A percentile compares a stretch with the other conserved stretches of the same genome.
Conservation (phyloP, 768 basidiomycete species). For the Scleroderma citrinum region DNA sequence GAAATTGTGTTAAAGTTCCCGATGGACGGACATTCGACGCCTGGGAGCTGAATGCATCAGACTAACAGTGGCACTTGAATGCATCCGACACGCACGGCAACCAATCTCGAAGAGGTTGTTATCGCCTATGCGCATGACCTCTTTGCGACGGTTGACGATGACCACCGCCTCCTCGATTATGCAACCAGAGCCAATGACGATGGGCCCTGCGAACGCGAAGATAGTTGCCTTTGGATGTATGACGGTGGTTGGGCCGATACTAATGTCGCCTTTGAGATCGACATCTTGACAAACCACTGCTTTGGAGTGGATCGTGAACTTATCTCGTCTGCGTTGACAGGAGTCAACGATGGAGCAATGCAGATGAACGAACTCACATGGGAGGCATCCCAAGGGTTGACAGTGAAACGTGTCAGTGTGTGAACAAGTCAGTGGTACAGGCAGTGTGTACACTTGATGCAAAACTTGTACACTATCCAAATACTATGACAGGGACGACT, state of each 20-base stretch:
- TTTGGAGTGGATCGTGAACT: slow-evolving; percentile 85
- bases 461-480: background rate
- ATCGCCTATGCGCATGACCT: slow-evolving; percentile 90
- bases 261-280: slow-evolving; percentile 91
- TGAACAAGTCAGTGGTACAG: too few species aligned
- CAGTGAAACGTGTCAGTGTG: too few species aligned
- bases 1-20: slow-evolving; percentile 85
- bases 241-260: slow-evolving; percentile 86
- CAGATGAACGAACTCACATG: slow-evolving; percentile 11
- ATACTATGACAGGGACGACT: too few species aligned
- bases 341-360: slow-evolving; percentile 1
- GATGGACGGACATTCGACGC: slow-evolving; percentile 79
- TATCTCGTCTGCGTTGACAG: slow-evolving; percentile 58
- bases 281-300: slow-evolving; percentile 91
- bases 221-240: slow-evolving; percentile 94
- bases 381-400: slow-evolving; percentile 16
- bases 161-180: slow-evolving; percentile 91
- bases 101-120: slow-evolving; percentile 93
- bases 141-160: slow-evolving; percentile 85
- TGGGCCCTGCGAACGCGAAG: slow-evolving; percentile 85
- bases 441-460: too few species aligned
- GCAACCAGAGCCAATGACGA: slow-evolving; percentile 82
- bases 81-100: slow-evolving; percentile 56
- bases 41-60: slow-evolving; percentile 33
- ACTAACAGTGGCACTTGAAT: background rate